Base-by-base conservation (phyloP, 2,329 filamentous ascomycete genomes). In the Penicillium concentricum region DNA sequence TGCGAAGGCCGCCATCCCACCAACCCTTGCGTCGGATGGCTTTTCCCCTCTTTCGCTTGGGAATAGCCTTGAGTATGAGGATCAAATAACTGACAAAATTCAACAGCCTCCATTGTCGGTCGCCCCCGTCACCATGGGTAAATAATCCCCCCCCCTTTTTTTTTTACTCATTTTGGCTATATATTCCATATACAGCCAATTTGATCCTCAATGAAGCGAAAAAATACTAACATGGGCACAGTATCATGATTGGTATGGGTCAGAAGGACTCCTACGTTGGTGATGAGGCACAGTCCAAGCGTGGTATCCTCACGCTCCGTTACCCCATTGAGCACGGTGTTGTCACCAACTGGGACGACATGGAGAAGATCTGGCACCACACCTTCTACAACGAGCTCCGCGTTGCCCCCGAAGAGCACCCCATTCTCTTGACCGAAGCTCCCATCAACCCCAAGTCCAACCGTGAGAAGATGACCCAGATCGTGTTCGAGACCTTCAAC, bases 291-390 rank as follows among this genome's bases (percentile, higher is more conserved):
- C 94, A 99, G 86, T 99, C 94, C 79, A 99, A 99, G 92, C 93
- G 94, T 94, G 94, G 94, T 96, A 97, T 99, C 84, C 88, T 99
- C 73, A 97, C 93, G 66, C 87, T 99, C 79, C 89, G 94, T 85
- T 99, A 99, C 84, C 94, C 94, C 78, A 99, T 99, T 79, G 94
- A 99, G 87, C 94, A 99, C 88, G 94, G 94, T 94, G 94, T 99
- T 75, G 94, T 99, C 78, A 99, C 94, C 84, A 97, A 97, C 91
- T 99, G 94, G 94, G 94, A 99, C 81, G 94, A 97, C 82, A 97
- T 97, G 94, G 94, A 97, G 87, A 97, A 97, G 89, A 97, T 99
- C 74, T 99, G 94, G 94, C 94, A 99, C 82, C 94, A 99, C 91
- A 97, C 94, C 78, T 99, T 99, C 87, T 99, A 97, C 91, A 99